Conservation (phyloP, 192 early-diverging fungal species). For the Entomortierella parvispora region DNA sequence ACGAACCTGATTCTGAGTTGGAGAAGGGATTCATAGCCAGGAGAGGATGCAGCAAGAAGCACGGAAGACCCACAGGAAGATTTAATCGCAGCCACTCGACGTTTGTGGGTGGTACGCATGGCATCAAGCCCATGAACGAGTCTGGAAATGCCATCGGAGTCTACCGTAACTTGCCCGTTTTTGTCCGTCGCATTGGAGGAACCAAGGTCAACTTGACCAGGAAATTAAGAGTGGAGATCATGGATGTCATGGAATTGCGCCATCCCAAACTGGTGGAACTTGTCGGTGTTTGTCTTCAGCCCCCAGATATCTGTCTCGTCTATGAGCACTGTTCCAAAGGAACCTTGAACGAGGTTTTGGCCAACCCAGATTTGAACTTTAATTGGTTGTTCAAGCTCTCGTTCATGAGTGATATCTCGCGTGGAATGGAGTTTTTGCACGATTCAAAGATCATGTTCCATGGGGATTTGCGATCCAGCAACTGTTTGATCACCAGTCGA, state of each 20-base stretch:
- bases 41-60: neutral
- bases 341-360: constrained; percentile 48
- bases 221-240: constrained; percentile 35
- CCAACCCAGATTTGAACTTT: constrained; percentile 54
- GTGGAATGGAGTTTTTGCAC: constrained; percentile 59
- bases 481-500: constrained; percentile 53
- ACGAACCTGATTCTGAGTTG: neutral
- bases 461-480: constrained; percentile 45
- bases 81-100: constrained; percentile 44
- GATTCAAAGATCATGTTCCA: constrained; percentile 54
- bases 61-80: constrained; percentile 17
- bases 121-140: constrained; percentile 45
- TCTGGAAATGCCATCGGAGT: constrained; percentile 41
- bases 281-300: constrained; percentile 50
- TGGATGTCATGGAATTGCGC: constrained; percentile 53
- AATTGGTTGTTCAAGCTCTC: constrained; percentile 59
- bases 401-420: constrained; percentile 56
- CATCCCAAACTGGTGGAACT: constrained; percentile 56
- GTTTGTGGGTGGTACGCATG: constrained; percentile 31
- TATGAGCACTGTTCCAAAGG: constrained; percentile 59
- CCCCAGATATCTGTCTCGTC: constrained; percentile 51
- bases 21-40: neutral
- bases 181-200: constrained; percentile 47
- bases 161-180: constrained; percentile 46
- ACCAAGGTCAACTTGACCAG: constrained; percentile 37